Evolutionary conservation across 1,284 basidiomycete genomes (phyloP), one percentile per base, ranked within the genome.

Genomic region (Flammula alnicola): DNA sequence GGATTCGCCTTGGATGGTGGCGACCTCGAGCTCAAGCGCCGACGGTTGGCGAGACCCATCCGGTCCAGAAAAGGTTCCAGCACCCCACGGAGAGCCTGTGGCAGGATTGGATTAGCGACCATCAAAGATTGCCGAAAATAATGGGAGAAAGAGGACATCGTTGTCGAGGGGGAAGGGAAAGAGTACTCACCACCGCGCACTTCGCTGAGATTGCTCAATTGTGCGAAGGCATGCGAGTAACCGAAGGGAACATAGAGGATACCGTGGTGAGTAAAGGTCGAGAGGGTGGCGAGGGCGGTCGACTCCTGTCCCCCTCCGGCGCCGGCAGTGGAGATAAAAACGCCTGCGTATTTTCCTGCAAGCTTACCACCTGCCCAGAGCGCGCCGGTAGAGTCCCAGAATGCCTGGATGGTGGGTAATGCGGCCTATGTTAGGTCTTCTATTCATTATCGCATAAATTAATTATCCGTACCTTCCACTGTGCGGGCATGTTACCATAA

Each of bases 251-350:
- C 88, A 65, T 77, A 93, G 67, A 83, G 75, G 57, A 93, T 78
- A 25, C 91, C 91, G 62, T 94, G 92, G 72, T 95, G 93, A 22
- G 78, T 74, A 58, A 94, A 75, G 42, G 88, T 92, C 26, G 91
- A 91, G 44, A 95, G 55, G 40, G 79, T 68, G 55, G 78, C 80
- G 52, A 86, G 51, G 27, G 78, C 75, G 26, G 93, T 95, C 12
- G 80, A 66, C 66, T 91, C 89, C 62, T 91, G 88, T 38, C 88
- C 89, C 55, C 89, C 88, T 49, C 86, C 88, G 10, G 74, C 79
- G 37, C 75, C 73, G 14, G 77, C 84, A 4, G 85, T 85, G 23
- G 81, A 85, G 44, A 88, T 78, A 69, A 93, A 92, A 47, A 86
- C 70, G 44, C 81, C 78, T 11, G 79, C 93, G 68, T 88, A 91